Conservation (phyloP, 371 early-diverging fungal species). For the Mortierella sp. region DNA sequence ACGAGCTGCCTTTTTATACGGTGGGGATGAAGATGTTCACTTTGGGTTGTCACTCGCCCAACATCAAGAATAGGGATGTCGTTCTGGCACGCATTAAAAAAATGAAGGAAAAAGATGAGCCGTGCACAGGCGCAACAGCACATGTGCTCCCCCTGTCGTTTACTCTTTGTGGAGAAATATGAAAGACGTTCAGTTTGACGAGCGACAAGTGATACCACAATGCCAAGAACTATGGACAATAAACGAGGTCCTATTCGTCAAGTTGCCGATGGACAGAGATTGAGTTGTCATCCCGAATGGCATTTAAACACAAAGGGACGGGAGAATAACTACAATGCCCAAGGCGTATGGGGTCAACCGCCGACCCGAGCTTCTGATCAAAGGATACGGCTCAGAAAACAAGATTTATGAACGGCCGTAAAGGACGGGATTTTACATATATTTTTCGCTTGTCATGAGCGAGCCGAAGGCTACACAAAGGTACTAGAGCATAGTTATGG, state of each 20-base stretch:
- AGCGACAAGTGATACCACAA: neutral
- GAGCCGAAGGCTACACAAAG: constrained; percentile 12
- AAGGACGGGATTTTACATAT: neutral
- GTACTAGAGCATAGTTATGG: neutral
- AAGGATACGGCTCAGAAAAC: neutral
- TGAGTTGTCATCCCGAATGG: neutral
- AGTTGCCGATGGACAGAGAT: neutral
- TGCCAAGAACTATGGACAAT: neutral
- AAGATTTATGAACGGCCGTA: neutral
- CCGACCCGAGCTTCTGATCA: constrained; percentile 22
- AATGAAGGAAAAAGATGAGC: neutral
- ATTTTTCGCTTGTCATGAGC: neutral
- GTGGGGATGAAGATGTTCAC: neutral
- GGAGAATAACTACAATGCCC: neutral
- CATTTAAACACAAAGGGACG: neutral
- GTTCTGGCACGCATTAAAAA: no score
- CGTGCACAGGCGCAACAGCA: constrained; percentile 1
- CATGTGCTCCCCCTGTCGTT: neutral
- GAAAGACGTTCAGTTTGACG: neutral
- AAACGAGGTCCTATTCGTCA: neutral
- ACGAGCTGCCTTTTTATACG: constrained; percentile 1
- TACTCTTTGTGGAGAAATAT: neutral
- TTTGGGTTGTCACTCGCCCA: constrained; percentile 10
- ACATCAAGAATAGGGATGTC: neutral
- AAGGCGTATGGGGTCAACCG: constrained; percentile 11